phyloP scores from a whole-genome alignment of 768 basidiomycete species.

The Termitomyces sp. region DNA sequence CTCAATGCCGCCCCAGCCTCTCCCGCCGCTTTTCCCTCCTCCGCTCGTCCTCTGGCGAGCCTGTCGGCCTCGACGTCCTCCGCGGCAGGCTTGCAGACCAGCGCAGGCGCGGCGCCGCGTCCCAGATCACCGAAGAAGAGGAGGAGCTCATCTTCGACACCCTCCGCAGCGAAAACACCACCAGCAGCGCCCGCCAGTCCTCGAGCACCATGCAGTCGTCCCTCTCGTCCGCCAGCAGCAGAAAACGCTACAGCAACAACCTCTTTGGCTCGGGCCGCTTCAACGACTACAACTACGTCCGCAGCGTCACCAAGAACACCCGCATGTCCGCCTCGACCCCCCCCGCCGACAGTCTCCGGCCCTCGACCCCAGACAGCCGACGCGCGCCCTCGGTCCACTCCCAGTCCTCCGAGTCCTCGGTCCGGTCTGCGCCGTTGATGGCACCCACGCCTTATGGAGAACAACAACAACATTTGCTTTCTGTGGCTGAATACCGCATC shows the following conservation, averaged over 20 bases:
- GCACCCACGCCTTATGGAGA: constrained; percentile 32
- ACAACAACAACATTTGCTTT: constrained; percentile 28
- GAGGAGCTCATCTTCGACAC: constrained; percentile 82
- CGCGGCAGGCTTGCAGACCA: constrained; percentile 69
- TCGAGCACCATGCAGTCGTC: constrained; percentile 29
- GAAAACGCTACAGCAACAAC: constrained; percentile 81
- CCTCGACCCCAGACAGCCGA: constrained; percentile 50
- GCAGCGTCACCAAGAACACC: constrained; percentile 40
- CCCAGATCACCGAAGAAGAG: constrained; percentile 75
- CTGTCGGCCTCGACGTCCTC: constrained; percentile 60
- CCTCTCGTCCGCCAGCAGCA: constrained; percentile 38
- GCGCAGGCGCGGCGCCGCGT: constrained; percentile 59
- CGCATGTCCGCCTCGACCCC: constrained; percentile 45
- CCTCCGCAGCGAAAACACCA: constrained; percentile 40
- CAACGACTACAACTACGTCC: constrained; percentile 68
- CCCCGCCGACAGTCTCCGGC: constrained; percentile 43
- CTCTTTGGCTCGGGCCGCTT: constrained; percentile 79
- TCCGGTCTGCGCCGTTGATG: constrained; percentile 35
- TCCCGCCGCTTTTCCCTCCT: constrained; percentile 80
- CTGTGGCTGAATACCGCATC: constrained; percentile 39
- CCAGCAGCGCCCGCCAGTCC: constrained; percentile 24
- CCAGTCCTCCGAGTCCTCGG: constrained; percentile 30
- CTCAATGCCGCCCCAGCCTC: constrained; percentile 44
- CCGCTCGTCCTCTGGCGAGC: constrained; percentile 60
- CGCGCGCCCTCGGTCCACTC: constrained; percentile 31